These are phyloP conservation scores for Lagenidium giganteum DNA, from an alignment of 352 stramenopile genomes.

Conservation along the genomic window DNA sequence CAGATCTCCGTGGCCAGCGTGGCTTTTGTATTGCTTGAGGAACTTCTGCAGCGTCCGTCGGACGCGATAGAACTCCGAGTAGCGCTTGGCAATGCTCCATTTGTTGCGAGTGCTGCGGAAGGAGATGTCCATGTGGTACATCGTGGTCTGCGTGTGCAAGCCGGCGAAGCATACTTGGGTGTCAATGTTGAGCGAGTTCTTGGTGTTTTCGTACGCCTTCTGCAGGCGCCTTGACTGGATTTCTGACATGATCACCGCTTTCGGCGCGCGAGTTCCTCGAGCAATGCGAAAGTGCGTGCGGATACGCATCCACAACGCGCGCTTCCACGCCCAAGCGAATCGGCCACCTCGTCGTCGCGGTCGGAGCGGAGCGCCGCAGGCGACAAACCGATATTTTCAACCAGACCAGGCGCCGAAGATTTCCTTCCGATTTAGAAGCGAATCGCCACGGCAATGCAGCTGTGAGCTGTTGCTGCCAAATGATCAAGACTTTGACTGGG, in stretches of 20 bases:
- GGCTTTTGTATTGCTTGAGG: slow-evolving; percentile 37
- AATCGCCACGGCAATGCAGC: no score
- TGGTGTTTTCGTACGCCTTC: slow-evolving; percentile 49
- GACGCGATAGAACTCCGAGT: slow-evolving; percentile 67
- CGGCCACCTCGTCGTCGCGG: no score
- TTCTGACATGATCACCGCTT: slow-evolving; percentile 37
- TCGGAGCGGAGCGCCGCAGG: no score
- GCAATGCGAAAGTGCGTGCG: no score
- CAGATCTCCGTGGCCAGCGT: not conserved
- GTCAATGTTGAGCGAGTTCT: slow-evolving; percentile 61
- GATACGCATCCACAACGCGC: no score
- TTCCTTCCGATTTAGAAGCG: no score
- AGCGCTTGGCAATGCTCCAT: slow-evolving; percentile 69
- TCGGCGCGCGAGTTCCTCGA: no score
- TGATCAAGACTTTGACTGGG: no score
- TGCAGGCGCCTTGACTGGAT: slow-evolving; percentile 45
- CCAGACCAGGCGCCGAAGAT: no score
- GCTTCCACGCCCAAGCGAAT: no score
- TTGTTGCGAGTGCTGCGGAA: slow-evolving; percentile 67
- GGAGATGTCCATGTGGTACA: slow-evolving; percentile 75
- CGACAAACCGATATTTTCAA: not conserved
- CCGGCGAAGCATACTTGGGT: slow-evolving; percentile 38
- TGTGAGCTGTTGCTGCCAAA: no score
- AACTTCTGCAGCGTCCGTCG: slow-evolving; percentile 43
- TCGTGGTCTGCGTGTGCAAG: slow-evolving; percentile 36